phyloP scores from a whole-genome alignment of 192 early-diverging fungal genomes.

The Geranomyces variabilis region DNA sequence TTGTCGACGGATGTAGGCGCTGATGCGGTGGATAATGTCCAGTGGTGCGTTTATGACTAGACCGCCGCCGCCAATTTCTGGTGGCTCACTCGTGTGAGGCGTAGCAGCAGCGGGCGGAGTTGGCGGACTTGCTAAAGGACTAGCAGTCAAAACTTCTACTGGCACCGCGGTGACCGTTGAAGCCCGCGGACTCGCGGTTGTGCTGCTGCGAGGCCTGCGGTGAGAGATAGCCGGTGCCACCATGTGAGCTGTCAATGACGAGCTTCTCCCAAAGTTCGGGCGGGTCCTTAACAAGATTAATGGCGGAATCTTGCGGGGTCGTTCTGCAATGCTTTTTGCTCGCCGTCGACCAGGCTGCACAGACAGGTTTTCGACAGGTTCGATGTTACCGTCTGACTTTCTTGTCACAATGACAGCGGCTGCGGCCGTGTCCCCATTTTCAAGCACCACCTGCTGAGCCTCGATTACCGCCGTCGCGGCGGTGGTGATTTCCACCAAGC shows the following conservation, averaged over 20 bases:
- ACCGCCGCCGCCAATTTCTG: slow-evolving; percentile 5
- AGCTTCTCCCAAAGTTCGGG: not conserved
- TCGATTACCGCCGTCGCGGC: not conserved
- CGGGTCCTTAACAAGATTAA: not conserved
- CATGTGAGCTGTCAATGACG: too few relatives aligned
- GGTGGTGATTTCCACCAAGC: not conserved
- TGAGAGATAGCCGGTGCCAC: too few relatives aligned
- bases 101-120: not conserved
- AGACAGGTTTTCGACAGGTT: too few relatives aligned
- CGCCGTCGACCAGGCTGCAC: not conserved
- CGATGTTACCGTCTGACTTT: too few relatives aligned
- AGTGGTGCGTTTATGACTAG: slow-evolving; percentile 45
- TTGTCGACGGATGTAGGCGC: slow-evolving; percentile 36
- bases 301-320: not conserved
- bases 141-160: not conserved
- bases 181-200: not conserved
- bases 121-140: not conserved
- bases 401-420: not conserved
- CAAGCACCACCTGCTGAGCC: not conserved
- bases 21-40: slow-evolving; percentile 44
- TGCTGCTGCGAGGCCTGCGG: too few relatives aligned
- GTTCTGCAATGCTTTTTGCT: not conserved
- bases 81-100: not conserved
- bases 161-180: not conserved
- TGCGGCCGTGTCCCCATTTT: not conserved